phyloP scores from a whole-genome alignment of 768 basidiomycete genomes.

The Lyophyllum atratum region DNA sequence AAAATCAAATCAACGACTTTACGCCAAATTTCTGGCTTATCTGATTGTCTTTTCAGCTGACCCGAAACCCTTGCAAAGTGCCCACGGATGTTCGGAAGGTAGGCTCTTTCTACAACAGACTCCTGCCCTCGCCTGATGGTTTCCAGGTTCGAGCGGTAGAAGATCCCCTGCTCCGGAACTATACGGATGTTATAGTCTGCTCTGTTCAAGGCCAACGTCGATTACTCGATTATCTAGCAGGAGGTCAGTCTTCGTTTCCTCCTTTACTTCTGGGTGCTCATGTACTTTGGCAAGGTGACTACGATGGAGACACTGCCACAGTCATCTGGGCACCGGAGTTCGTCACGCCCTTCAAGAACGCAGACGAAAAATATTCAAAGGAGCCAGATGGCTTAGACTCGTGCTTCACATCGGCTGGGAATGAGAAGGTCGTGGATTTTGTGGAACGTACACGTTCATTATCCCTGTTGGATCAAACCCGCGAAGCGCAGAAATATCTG shows the following conservation, averaged over 20 bases:
- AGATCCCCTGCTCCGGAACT: conserved; percentile 45
- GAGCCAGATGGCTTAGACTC: conserved; percentile 45
- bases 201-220: conserved; percentile 54
- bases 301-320: conserved; percentile 68
- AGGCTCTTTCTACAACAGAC: conserved; percentile 3
- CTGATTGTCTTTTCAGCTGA: conserved; percentile 38
- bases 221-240: conserved; percentile 63
- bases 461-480: conserved; percentile 26
- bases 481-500: conserved; percentile 48
- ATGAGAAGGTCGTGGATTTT: conserved; percentile 47
- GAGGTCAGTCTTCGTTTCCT: conserved; percentile 40
- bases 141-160: conserved; percentile 59
- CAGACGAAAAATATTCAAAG: conserved; percentile 46
- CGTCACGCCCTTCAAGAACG: conserved; percentile 56
- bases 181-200: conserved; percentile 60
- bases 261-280: background rate
- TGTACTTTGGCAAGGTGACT: conserved; percentile 50
- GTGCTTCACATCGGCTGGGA: conserved; percentile 40
- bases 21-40: background rate
- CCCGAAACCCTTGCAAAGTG: conserved; percentile 69
- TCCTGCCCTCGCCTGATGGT: background rate
- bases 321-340: conserved; percentile 61
- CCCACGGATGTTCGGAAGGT: conserved; percentile 71
- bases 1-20: background rate
- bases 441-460: conserved; percentile 24